A percentile compares a stretch with the other conserved stretches of the same genome.
Conservation (phyloP, 495 filamentous ascomycete genomes). For the Podospora pseudopauciseta region DNA sequence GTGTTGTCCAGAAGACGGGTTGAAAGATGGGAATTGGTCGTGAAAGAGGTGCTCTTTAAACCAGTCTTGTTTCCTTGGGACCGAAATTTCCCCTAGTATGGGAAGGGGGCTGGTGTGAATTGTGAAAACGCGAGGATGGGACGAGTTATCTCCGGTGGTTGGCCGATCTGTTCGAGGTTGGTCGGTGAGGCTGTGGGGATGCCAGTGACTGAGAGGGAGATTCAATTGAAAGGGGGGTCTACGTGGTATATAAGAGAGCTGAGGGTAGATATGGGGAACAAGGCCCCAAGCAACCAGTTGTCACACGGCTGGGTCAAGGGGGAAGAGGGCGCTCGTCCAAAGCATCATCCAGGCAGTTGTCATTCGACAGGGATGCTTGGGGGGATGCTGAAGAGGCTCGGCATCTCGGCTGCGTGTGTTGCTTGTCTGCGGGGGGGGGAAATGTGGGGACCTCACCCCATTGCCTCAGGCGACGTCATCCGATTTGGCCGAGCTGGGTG, state of each 20-base stretch:
- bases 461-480: slow-evolving; percentile 3
- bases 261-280: neutral
- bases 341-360: slow-evolving; percentile 4
- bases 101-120: neutral
- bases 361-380: neutral
- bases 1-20: neutral
- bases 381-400: neutral
- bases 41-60: neutral
- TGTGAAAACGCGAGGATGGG: neutral
- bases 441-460: neutral
- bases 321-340: neutral
- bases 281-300: neutral
- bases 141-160: neutral
- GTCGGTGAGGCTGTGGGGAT: neutral
- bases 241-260: neutral
- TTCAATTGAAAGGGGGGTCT: neutral
- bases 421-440: neutral
- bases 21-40: neutral
- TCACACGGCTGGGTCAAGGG: neutral
- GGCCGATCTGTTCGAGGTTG: too few species aligned
- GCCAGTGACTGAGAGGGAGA: neutral
- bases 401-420: neutral
- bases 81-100: neutral
- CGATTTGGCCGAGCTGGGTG: neutral
- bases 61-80: neutral